phyloP scores from a whole-genome alignment of 2,329 filamentous ascomycete species.

The Penicillium sclerotigenum region DNA sequence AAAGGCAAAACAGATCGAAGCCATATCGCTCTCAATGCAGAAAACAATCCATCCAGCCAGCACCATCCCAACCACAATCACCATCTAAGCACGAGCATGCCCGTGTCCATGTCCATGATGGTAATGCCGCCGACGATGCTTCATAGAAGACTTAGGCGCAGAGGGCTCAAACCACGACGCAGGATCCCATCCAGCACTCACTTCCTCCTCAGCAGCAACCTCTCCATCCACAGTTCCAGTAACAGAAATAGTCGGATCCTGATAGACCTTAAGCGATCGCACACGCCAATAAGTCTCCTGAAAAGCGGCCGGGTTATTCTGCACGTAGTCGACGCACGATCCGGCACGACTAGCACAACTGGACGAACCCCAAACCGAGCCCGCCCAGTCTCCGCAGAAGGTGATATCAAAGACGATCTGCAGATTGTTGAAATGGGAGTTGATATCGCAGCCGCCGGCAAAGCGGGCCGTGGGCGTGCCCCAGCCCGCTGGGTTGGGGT shows the following conservation, averaged over 20 bases:
- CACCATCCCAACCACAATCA: background rate
- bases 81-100: conserved; percentile 9
- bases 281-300: conserved; percentile 72
- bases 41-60: background rate
- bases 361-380: conserved; percentile 61
- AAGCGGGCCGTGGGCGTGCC: conserved; percentile 67
- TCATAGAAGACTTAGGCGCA: conserved; percentile 9
- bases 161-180: background rate
- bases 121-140: conserved; percentile 12
- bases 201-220: too few relatives aligned
- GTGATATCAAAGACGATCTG: conserved; percentile 72
- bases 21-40: background rate
- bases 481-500: conserved; percentile 67
- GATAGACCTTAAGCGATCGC: conserved; percentile 66
- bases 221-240: background rate
- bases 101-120: conserved; percentile 7
- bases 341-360: conserved; percentile 59
- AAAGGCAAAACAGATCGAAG: background rate
- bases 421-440: conserved; percentile 66
- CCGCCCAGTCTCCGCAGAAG: conserved; percentile 88
- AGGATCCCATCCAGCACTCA: background rate
- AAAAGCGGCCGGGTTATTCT: conserved; percentile 67
- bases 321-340: conserved; percentile 71
- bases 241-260: conserved; percentile 17
- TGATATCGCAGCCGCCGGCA: conserved; percentile 67